Evolutionary conservation across 2,329 filamentous ascomycete genomes (phyloP).

Genomic region (Cladosporium oxysporum): DNA sequence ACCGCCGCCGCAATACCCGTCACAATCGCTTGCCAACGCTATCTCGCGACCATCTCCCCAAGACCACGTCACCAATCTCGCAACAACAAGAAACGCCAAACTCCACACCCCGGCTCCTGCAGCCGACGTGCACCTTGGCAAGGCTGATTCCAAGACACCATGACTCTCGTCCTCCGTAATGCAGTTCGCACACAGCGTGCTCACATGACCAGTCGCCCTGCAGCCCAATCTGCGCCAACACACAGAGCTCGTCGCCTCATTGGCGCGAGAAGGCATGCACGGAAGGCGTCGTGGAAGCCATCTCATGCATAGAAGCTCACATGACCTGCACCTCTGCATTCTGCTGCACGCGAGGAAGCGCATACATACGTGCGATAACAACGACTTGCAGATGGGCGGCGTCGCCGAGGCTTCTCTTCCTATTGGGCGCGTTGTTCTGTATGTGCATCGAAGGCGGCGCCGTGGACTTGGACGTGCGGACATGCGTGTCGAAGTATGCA

Average conservation of each 20-base stretch:
- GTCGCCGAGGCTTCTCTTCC: background rate
- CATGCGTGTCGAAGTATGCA: background rate
- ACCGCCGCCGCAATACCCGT: conserved; percentile 15
- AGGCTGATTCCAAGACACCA: conserved; percentile 12
- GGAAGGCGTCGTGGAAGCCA: conserved; percentile 11
- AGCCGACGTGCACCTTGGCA: conserved; percentile 4
- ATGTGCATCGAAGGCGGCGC: background rate
- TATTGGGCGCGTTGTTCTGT: background rate
- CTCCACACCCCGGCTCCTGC: conserved; percentile 18
- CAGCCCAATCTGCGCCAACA: background rate
- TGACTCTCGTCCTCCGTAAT: conserved; percentile 3
- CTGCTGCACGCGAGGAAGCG: background rate
- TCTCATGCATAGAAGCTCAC: conserved; percentile 12
- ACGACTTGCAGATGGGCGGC: background rate
- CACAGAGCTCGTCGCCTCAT: background rate
- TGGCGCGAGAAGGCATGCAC: conserved; percentile 1
- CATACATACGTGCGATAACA: background rate
- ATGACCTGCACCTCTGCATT: background rate
- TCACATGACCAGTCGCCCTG: conserved; percentile 10
- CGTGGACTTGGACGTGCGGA: background rate
- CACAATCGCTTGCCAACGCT: background rate
- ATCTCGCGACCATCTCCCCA: background rate
- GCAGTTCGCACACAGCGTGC: background rate
- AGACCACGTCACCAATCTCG: conserved; percentile 14
- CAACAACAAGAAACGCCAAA: conserved; percentile 7